Percentiles rank a stretch among this genome's conserved stretches.
Evolutionary conservation across 805 yeast genomes (phyloP).

Genomic region (Suhomyces sp.): DNA sequence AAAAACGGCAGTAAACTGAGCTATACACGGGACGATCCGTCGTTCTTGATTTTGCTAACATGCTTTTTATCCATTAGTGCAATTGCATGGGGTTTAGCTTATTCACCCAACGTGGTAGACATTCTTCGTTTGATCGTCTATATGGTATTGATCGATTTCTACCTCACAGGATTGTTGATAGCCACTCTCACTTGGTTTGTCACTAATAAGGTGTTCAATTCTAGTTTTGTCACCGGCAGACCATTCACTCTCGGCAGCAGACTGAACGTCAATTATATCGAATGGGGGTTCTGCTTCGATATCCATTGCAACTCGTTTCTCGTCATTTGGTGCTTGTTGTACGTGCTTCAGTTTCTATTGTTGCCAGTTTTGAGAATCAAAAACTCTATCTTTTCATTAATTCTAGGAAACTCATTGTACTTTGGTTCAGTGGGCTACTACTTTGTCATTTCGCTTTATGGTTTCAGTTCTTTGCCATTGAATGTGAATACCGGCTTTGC

Average conservation of each 20-base stretch:
- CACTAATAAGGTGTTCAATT: constrained; percentile 61
- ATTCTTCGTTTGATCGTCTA: constrained; percentile 66
- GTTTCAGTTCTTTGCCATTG: constrained; percentile 55
- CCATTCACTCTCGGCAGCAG: constrained; percentile 2
- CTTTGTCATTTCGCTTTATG: constrained; percentile 77
- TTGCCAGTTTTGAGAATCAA: constrained; percentile 67
- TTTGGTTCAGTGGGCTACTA: constrained; percentile 73
- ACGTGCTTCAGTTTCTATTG: constrained; percentile 69
- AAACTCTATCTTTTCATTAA: constrained; percentile 57
- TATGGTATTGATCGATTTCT: constrained; percentile 84
- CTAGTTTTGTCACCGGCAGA: constrained; percentile 17
- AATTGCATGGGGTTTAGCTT: constrained; percentile 86
- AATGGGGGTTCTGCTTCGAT: constrained; percentile 95
- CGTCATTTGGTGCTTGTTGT: constrained; percentile 71
- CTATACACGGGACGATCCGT: constrained; percentile 92
- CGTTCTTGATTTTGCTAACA: constrained; percentile 73
- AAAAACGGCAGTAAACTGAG: constrained; percentile 46
- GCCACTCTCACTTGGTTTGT: constrained; percentile 74
- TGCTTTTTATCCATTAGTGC: constrained; percentile 69
- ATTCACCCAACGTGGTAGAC: constrained; percentile 59
- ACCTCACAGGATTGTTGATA: constrained; percentile 62
- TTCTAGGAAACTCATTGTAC: constrained; percentile 78
- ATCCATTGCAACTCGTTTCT: constrained; percentile 90
- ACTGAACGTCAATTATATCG: constrained; percentile 46
- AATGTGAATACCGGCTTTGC: constrained; percentile 18